These are phyloP conservation scores for Phyllosticta citriasiana DNA, from an alignment of 2,329 filamentous ascomycete species.

Conservation along the genomic window DNA sequence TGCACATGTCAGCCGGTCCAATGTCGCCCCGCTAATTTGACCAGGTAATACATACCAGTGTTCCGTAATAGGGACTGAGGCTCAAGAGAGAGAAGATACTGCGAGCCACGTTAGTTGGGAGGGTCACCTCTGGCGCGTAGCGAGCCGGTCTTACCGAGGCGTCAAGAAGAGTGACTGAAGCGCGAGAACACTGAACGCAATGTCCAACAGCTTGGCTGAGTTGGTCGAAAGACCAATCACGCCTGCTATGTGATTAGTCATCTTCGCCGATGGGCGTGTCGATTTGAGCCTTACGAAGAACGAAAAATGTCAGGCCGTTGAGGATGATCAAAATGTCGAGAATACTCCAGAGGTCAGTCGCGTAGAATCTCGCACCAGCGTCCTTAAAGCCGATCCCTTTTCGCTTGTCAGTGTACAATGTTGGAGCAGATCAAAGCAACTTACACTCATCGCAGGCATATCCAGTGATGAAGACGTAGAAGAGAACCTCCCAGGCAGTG, in stretches of 20 bases:
- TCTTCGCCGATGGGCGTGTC: not conserved
- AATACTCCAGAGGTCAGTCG: conserved; percentile 67
- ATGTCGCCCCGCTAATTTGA: not conserved
- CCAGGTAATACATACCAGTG: conserved; percentile 39
- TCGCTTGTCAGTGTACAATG: conserved; percentile 20
- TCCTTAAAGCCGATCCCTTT: conserved; percentile 17
- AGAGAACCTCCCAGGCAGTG: conserved; percentile 56
- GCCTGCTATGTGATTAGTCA: conserved; percentile 35
- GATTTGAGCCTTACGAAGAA: conserved; percentile 45
- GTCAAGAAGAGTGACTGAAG: conserved; percentile 85
- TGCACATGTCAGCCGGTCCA: conserved; percentile 3
- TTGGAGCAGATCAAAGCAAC: not conserved
- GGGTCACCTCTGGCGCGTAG: conserved; percentile 11
- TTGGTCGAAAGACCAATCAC: conserved; percentile 54
- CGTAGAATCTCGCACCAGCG: conserved; percentile 3
- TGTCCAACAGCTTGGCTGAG: conserved; percentile 56
- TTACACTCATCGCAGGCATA: conserved; percentile 71
- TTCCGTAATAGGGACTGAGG: conserved; percentile 83
- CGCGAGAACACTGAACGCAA: conserved; percentile 80
- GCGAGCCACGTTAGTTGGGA: conserved; percentile 3
- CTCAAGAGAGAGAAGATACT: conserved; percentile 80
- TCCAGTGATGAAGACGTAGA: conserved; percentile 79
- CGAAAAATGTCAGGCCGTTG: conserved; percentile 60
- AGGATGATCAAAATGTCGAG: conserved; percentile 57
- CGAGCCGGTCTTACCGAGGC: conserved; percentile 42